These are phyloP conservation scores for Globisporangium nunn DNA, from an alignment of 352 stramenopile genomes.

Conservation along the genomic window DNA sequence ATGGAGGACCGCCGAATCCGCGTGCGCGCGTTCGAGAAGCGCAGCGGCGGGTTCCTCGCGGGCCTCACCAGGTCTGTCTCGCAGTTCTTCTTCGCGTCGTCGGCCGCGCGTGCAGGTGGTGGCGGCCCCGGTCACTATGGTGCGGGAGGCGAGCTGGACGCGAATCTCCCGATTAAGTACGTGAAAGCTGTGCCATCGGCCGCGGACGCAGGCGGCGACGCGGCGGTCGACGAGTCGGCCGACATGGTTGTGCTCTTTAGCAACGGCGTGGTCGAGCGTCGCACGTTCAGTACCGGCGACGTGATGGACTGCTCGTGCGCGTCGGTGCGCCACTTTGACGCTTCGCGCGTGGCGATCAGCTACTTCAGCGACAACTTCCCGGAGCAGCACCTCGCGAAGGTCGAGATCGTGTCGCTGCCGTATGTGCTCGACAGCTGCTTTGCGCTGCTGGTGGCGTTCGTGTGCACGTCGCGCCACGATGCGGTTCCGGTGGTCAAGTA, in stretches of 20 bases:
- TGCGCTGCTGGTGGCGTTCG: conserved; percentile 54
- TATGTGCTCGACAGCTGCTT: conserved; percentile 57
- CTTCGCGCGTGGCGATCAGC: conserved; percentile 43
- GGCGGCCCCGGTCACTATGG: neutral
- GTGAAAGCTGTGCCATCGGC: conserved; percentile 37
- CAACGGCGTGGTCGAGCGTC: conserved; percentile 56
- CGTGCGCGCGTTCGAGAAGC: conserved; percentile 65
- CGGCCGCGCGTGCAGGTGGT: conserved; percentile 20
- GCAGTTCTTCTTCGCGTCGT: conserved; percentile 71
- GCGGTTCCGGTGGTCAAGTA: conserved; percentile 48
- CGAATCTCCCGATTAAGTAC: conserved; percentile 45
- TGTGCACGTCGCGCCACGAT: conserved; percentile 43
- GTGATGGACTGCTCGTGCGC: conserved; percentile 54
- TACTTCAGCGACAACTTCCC: conserved; percentile 73
- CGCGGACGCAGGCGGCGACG: conserved; percentile 10
- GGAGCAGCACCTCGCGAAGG: conserved; percentile 46
- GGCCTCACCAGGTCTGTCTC: conserved; percentile 68
- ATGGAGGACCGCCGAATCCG: conserved; percentile 77
- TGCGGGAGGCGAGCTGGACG: conserved; percentile 25
- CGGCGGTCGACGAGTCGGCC: conserved; percentile 24
- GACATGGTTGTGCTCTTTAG: conserved; percentile 68
- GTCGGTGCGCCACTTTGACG: conserved; percentile 55
- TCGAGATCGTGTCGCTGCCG: conserved; percentile 57
- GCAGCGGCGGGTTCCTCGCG: conserved; percentile 54
- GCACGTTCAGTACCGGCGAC: conserved; percentile 59